Evolutionary conservation across 2,329 filamentous ascomycete genomes (phyloP).

Genomic region (Diaporthe vexans): DNA sequence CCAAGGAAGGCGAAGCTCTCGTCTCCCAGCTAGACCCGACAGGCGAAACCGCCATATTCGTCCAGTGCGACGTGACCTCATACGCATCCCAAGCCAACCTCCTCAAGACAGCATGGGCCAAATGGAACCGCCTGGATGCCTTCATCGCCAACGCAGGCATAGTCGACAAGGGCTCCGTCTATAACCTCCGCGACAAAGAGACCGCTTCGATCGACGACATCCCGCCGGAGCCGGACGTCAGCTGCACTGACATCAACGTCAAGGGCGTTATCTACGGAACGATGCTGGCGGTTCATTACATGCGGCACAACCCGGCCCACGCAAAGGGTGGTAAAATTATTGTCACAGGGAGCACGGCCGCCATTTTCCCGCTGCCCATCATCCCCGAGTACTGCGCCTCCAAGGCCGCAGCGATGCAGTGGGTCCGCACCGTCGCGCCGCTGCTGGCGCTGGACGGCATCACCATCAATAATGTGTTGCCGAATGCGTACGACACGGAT

Average conservation of each 20-base stretch:
- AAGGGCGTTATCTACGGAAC: conserved; percentile 66
- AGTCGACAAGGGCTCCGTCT: conserved; percentile 60
- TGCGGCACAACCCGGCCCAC: conserved; percentile 61
- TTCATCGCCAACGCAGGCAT: conserved; percentile 66
- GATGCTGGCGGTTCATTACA: conserved; percentile 65
- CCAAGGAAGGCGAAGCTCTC: neutral
- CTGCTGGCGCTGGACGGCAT: neutral
- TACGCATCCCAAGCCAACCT: conserved; percentile 59
- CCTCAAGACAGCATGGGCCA: conserved; percentile 58
- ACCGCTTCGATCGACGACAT: conserved; percentile 45
- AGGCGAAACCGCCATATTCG: neutral
- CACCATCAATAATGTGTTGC: neutral
- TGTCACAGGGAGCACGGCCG: conserved; percentile 59
- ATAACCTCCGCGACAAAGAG: conserved; percentile 50
- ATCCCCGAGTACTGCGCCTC: conserved; percentile 66
- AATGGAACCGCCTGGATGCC: conserved; percentile 62
- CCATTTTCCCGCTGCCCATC: conserved; percentile 57
- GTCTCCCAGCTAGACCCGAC: neutral
- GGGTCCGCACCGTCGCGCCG: neutral
- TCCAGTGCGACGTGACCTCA: conserved; percentile 55
- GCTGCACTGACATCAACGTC: conserved; percentile 63
- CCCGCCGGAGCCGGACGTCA: conserved; percentile 59
- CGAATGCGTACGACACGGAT: neutral
- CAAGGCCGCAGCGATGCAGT: conserved; percentile 55
- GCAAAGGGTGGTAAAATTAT: conserved; percentile 57